Base-by-base conservation (phyloP, 257 asterid genomes). In the Misopates orontium region DNA sequence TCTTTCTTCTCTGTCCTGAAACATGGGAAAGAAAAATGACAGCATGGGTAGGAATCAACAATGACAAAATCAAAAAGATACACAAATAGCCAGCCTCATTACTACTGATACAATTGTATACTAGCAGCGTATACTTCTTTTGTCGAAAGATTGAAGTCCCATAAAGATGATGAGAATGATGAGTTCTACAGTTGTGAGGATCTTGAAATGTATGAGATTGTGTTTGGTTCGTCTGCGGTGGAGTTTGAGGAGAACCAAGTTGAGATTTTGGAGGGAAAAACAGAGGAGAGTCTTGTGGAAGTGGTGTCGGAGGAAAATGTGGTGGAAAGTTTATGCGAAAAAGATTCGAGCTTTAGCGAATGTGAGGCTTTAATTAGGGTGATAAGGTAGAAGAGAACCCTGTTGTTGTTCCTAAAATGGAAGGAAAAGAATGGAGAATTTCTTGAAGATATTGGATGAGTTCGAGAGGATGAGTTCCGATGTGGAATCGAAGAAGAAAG, bases 121-220 rank as follows among this genome's bases (percentile, higher is more conserved):
- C n/a, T n/a, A n/a, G 16, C 64, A 8, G 7, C 56, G 1, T 70
- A 57, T 47, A 67, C 50, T 64, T 68, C 68, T 42, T 32, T 73
- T 20, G 31, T 72, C 5, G 73, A 80, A 9, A 66, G 18, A 0
- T 23, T 76, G 20, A 36, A 66, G 53, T 62, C 75, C 41, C 56
- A 64, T 39, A 60, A 66, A 13, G 66, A 47, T 2, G 58, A 5
- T n/a, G 71, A 21, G 18, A 16, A 32, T 5, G 80, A 66, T 3
- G 74, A 68, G 19, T 10, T 66, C 11, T 62, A 10, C 20, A 10
- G 68, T 8, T 56, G 51, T 32, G 91, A 83, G 56, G 81, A 82
- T 54, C 79, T 82, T 36, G 90, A 84, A 32, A 65, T 78, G 50
- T 84, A 81, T 63, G 82, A 73, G 16, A 50, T 73, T 10, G 74